Evolutionary conservation across 768 basidiomycete genomes (phyloP).

Genomic region (Paxillus rubicundulus): DNA sequence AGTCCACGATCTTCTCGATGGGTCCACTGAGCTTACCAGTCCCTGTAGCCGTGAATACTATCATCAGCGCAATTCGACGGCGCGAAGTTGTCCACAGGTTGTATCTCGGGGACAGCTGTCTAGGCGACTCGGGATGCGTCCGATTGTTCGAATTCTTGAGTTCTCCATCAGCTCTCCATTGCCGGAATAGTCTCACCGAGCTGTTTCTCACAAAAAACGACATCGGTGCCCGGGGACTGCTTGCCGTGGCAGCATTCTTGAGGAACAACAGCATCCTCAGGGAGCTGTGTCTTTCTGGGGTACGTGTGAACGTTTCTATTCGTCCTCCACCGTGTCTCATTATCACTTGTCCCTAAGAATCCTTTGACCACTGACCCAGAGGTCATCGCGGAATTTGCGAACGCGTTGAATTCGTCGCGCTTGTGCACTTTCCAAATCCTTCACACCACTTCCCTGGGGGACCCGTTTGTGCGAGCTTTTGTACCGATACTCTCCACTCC

Average conservation of each 20-base stretch:
- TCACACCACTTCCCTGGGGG: conserved; percentile 47
- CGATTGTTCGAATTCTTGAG: conserved; percentile 53
- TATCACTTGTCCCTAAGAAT: conserved; percentile 35
- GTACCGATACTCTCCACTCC: conserved; percentile 49
- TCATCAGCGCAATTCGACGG: conserved; percentile 46
- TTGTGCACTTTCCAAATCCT: conserved; percentile 52
- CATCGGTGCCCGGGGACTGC: conserved; percentile 54
- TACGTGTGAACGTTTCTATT: conserved; percentile 31
- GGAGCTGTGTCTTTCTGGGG: conserved; percentile 56
- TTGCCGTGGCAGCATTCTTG: conserved; percentile 52
- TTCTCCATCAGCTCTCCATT: conserved; percentile 45
- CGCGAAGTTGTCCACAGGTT: conserved; percentile 52
- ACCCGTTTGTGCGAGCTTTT: conserved; percentile 48
- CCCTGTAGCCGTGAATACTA: conserved; percentile 46
- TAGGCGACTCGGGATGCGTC: conserved; percentile 57
- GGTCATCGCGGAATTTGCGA: conserved; percentile 39
- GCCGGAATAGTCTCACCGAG: conserved; percentile 43
- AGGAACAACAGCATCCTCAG: conserved; percentile 43
- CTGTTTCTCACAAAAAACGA: conserved; percentile 57
- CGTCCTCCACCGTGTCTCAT: conserved; percentile 1
- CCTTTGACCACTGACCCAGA: conserved; percentile 36
- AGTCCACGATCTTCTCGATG: background rate
- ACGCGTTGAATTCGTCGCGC: conserved; percentile 53
- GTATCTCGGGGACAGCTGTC: conserved; percentile 51
- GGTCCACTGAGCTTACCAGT: background rate